A percentile compares a stretch with the other conserved stretches of the same genome.
phyloP scores from a whole-genome alignment of 192 early-diverging fungal species.

The Allomyces javanicus region DNA sequence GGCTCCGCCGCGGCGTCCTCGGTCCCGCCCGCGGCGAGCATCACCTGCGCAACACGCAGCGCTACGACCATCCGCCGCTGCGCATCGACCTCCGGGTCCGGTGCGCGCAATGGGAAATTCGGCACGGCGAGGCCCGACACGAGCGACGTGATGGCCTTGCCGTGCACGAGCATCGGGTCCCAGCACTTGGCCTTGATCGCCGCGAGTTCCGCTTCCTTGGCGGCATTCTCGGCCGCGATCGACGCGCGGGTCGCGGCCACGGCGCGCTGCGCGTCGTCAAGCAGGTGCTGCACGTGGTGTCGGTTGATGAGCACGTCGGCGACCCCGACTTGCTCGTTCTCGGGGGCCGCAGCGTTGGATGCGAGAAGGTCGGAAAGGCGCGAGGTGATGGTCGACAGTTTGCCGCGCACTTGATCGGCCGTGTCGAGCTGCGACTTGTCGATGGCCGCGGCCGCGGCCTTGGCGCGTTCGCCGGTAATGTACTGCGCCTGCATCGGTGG shows the following conservation, averaged over 20 bases:
- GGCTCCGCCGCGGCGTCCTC: not conserved
- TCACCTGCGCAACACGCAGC: not conserved
- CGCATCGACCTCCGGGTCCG: not conserved
- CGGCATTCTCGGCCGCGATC: not conserved
- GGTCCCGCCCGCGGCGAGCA: not conserved
- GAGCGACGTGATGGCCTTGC: slow-evolving; percentile 2
- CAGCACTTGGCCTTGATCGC: slow-evolving; percentile 3
- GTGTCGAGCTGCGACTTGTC: not conserved
- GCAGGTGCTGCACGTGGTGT: not conserved
- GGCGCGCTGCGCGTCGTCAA: not conserved
- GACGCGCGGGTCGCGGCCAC: not conserved
- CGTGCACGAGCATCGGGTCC: slow-evolving; percentile 7
- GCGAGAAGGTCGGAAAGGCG: not conserved
- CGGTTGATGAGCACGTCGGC: not conserved
- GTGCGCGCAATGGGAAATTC: not conserved
- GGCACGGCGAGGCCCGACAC: not conserved
- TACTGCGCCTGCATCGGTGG: too few species aligned
- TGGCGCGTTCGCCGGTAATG: not conserved
- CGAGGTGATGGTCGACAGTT: not conserved
- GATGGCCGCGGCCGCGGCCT: not conserved
- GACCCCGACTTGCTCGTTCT: not conserved
- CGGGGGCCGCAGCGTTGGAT: not conserved
- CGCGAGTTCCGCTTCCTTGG: not conserved
- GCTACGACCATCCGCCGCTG: not conserved
- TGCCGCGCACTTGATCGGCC: not conserved